Percentiles rank a stretch among this genome's conserved stretches.
phyloP scores from a whole-genome alignment of 768 basidiomycete species.

The Auriscalpium microsporum region DNA sequence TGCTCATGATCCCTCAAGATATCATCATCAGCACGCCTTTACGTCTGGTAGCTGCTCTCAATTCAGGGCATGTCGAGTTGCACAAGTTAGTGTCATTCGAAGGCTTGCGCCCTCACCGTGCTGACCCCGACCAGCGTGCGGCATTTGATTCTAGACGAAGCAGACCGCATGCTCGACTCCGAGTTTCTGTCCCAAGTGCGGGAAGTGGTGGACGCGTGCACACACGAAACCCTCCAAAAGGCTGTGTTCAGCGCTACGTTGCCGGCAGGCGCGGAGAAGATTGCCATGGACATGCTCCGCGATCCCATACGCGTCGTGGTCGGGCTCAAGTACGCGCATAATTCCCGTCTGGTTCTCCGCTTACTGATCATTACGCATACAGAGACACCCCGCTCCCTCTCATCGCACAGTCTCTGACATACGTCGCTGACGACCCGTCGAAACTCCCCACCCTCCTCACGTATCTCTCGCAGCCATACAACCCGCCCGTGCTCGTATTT shows the following conservation, averaged over 20 bases:
- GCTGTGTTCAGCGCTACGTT: slow-evolving; percentile 94
- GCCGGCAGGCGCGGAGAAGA: slow-evolving; percentile 78
- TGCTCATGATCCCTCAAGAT: slow-evolving; percentile 39
- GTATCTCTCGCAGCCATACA: slow-evolving; percentile 73
- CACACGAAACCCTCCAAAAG: slow-evolving; percentile 62
- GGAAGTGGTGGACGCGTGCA: slow-evolving; percentile 78
- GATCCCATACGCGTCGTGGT: slow-evolving; percentile 93
- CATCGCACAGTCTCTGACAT: slow-evolving; percentile 83
- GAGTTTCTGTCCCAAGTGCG: slow-evolving; percentile 87
- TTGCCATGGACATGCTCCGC: slow-evolving; percentile 76
- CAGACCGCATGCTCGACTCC: slow-evolving; percentile 80
- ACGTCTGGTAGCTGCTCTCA: slow-evolving; percentile 74
- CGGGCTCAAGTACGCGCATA: slow-evolving; percentile 76
- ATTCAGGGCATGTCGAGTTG: slow-evolving; percentile 55
- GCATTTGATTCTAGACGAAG: slow-evolving; percentile 84
- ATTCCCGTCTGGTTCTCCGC: neutral
- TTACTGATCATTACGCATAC: slow-evolving; percentile 1
- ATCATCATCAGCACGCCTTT: slow-evolving; percentile 90
- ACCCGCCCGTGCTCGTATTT: slow-evolving; percentile 88
- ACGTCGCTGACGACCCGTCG: slow-evolving; percentile 90
- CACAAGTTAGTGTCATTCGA: slow-evolving; percentile 50
- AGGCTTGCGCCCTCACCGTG: neutral
- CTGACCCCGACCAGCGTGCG: slow-evolving; percentile 50
- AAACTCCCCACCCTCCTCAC: slow-evolving; percentile 84
- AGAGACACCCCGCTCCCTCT: slow-evolving; percentile 92